Conservation (phyloP, 805 yeast species). For the Ogataea populi-albae region DNA sequence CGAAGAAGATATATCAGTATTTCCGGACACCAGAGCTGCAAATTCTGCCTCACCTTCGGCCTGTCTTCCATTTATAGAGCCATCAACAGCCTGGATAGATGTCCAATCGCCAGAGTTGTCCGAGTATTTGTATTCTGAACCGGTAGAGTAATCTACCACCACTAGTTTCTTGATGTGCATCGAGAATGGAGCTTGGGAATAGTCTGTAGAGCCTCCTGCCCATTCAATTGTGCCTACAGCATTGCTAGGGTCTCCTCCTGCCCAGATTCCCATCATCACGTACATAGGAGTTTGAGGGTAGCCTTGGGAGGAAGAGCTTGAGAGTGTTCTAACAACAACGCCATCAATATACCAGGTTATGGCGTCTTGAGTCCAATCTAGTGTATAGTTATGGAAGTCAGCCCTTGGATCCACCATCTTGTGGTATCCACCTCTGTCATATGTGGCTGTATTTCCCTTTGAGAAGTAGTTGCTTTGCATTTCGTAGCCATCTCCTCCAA, state of each 20-base stretch:
- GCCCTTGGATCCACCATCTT: conserved; percentile 53
- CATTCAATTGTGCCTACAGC: conserved; percentile 69
- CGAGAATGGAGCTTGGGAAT: conserved; percentile 60
- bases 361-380: conserved; percentile 75
- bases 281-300: conserved; percentile 93
- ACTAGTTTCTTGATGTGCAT: conserved; percentile 59
- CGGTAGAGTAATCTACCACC: conserved; percentile 71
- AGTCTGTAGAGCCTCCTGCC: conserved; percentile 79
- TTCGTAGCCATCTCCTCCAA: conserved; percentile 74
- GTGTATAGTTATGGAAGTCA: conserved; percentile 69
- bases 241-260: conserved; percentile 73
- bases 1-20: too few species aligned
- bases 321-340: conserved; percentile 57
- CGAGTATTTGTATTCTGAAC: conserved; percentile 52
- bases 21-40: conserved; percentile 35
- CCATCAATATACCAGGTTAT: conserved; percentile 78
- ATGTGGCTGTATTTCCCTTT: conserved; percentile 74
- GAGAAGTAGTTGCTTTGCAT: conserved; percentile 79
- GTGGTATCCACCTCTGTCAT: conserved; percentile 78
- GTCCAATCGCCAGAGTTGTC: conserved; percentile 58
- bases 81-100: conserved; percentile 56
- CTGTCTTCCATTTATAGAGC: conserved; percentile 59
- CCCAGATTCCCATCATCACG: conserved; percentile 69
- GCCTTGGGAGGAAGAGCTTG: conserved; percentile 55
- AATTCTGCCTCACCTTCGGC: conserved; percentile 44